phyloP scores from a whole-genome alignment of 2,329 filamentous ascomycete genomes.

The Leptographium flavum region DNA sequence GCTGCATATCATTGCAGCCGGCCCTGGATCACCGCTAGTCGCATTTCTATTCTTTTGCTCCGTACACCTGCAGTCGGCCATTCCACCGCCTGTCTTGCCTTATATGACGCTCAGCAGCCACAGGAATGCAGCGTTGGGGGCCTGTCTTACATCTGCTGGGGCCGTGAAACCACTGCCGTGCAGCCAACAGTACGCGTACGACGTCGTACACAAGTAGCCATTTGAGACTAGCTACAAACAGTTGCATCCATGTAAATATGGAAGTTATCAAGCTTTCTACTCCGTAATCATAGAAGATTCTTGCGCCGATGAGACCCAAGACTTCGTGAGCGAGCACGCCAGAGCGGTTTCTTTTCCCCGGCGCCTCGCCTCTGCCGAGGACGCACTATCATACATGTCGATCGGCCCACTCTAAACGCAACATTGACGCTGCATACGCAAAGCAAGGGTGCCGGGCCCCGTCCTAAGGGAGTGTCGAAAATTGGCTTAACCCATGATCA shows the following conservation, averaged over 20 bases:
- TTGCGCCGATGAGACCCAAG: neutral
- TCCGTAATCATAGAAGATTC: neutral
- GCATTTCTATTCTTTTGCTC: too few relatives aligned
- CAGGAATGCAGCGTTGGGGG: too few relatives aligned
- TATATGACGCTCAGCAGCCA: too few relatives aligned
- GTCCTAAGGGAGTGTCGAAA: neutral
- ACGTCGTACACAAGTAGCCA: too few relatives aligned
- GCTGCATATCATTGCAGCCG: too few relatives aligned
- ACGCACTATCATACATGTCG: neutral
- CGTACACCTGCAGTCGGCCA: too few relatives aligned
- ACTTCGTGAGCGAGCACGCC: neutral
- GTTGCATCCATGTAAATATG: too few relatives aligned
- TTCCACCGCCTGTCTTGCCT: too few relatives aligned
- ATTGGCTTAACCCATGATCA: slow-evolving; percentile 50
- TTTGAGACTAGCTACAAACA: too few relatives aligned
- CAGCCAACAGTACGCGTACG: too few relatives aligned
- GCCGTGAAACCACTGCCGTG: neutral
- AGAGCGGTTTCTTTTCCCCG: neutral
- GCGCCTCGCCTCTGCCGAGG: neutral
- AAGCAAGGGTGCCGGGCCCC: neutral
- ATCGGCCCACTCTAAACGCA: neutral
- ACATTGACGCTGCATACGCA: too few relatives aligned
- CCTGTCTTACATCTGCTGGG: neutral
- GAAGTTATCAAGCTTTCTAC: neutral
- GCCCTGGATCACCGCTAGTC: too few relatives aligned